phyloP scores from a whole-genome alignment of 352 stramenopile species.

The Elongisporangium prolatum region DNA sequence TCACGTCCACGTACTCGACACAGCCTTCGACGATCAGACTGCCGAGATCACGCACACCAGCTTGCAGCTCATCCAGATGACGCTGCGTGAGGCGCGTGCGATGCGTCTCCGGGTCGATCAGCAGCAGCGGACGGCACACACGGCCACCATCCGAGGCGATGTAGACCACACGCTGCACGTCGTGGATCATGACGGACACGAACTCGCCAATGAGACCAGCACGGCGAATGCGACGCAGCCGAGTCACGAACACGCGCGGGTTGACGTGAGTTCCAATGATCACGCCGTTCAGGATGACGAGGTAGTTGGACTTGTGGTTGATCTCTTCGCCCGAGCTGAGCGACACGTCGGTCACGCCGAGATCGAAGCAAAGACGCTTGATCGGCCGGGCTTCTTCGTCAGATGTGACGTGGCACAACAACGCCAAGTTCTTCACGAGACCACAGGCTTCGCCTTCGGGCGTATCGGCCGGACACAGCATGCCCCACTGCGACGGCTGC shows the following conservation, averaged over 20 bases:
- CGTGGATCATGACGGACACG: conserved; percentile 98
- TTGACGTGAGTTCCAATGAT: conserved; percentile 96
- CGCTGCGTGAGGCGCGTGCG: conserved; percentile 90
- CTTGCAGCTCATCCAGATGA: conserved; percentile 92
- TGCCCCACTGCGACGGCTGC: conserved; percentile 99
- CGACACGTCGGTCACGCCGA: conserved; percentile 96
- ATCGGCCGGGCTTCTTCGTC: conserved; percentile 92
- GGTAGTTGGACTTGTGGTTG: conserved; percentile 91
- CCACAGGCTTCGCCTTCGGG: conserved; percentile 99
- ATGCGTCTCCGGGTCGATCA: conserved; percentile 90
- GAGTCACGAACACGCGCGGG: conserved; percentile 88
- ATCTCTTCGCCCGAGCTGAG: conserved; percentile 96
- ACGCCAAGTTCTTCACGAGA: conserved; percentile 98
- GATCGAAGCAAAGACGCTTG: conserved; percentile 94
- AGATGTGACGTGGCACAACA: conserved; percentile 96
- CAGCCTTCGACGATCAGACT: conserved; percentile 92
- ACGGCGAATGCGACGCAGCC: conserved; percentile 76
- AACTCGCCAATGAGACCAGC: conserved; percentile 93
- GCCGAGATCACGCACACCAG: conserved; percentile 70
- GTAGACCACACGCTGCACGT: conserved; percentile 96
- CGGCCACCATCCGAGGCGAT: conserved; percentile 98
- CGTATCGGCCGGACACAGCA: conserved; percentile 98
- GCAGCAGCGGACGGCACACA: conserved; percentile 96
- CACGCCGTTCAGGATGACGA: conserved; percentile 99
- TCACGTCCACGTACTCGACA: conserved; percentile 99